phyloP scores from a whole-genome alignment of 2,329 filamentous ascomycete species.

The Thielaviopsis musarum region DNA sequence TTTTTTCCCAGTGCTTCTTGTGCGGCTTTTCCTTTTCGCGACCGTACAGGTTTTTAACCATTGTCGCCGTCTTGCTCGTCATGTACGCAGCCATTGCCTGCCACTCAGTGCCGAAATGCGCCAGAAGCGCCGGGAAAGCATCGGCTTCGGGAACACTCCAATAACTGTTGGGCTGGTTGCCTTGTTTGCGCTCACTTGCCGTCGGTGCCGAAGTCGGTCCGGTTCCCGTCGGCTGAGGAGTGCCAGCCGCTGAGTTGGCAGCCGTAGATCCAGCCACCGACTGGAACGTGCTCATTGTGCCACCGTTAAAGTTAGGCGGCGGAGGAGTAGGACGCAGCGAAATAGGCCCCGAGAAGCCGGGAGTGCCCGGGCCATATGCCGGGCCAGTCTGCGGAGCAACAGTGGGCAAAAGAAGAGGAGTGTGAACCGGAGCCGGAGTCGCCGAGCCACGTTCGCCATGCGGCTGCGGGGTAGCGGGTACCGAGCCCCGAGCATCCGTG shows the following conservation, averaged over 20 bases:
- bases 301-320: slow-evolving; percentile 3
- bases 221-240: slow-evolving; percentile 22
- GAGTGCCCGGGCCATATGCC: slow-evolving; percentile 17
- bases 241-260: slow-evolving; percentile 1
- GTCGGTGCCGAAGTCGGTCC: slow-evolving; percentile 36
- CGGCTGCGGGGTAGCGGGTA: slow-evolving; percentile 21
- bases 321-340: slow-evolving; percentile 1
- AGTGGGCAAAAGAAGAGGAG: slow-evolving; percentile 7
- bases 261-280: not conserved
- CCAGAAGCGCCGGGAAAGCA: slow-evolving; percentile 57
- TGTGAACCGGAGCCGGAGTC: slow-evolving; percentile 2
- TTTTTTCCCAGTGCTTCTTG: slow-evolving; percentile 36
- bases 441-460: slow-evolving; percentile 17
- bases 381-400: slow-evolving; percentile 20
- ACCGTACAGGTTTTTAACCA: slow-evolving; percentile 59
- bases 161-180: slow-evolving; percentile 56
- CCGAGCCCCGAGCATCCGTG: slow-evolving; percentile 24
- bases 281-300: not conserved
- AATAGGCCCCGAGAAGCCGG: slow-evolving; percentile 9
- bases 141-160: slow-evolving; percentile 72
- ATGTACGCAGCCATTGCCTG: slow-evolving; percentile 58
- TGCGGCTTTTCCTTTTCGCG: slow-evolving; percentile 44
- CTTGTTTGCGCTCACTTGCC: slow-evolving; percentile 31
- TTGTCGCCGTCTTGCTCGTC: slow-evolving; percentile 72
- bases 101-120: slow-evolving; percentile 68